Conservation (phyloP, 2,329 filamentous ascomycete species). For the Leptographium flavum region DNA sequence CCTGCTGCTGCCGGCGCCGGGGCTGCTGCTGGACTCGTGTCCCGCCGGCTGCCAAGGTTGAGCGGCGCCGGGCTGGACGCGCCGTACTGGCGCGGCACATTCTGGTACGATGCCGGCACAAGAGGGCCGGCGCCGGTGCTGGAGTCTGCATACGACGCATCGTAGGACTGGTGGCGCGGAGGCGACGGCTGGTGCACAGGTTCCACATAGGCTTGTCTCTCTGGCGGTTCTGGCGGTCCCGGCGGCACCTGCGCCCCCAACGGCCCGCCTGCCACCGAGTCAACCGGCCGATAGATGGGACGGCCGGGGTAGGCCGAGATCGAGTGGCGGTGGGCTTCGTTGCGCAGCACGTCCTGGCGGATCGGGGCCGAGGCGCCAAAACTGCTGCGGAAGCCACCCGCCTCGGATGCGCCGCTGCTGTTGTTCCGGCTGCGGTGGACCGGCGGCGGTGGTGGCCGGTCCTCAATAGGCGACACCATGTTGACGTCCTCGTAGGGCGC, state of each 20-base stretch:
- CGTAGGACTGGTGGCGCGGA: slow-evolving; percentile 36
- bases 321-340: slow-evolving; percentile 41
- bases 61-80: slow-evolving; percentile 29
- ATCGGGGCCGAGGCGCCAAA: slow-evolving; percentile 31
- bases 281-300: slow-evolving; percentile 36
- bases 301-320: slow-evolving; percentile 35
- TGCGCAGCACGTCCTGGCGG: slow-evolving; percentile 43
- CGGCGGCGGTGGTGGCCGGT: slow-evolving; percentile 41
- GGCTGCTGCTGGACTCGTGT: slow-evolving; percentile 10
- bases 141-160: slow-evolving; percentile 47
- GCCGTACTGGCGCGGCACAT: slow-evolving; percentile 1
- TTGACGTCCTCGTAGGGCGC: slow-evolving; percentile 1
- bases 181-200: slow-evolving; percentile 18
- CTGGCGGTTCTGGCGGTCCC: too few species aligned
- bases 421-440: slow-evolving; percentile 36
- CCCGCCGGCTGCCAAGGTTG: slow-evolving; percentile 23
- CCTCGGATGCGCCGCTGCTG: slow-evolving; percentile 27
- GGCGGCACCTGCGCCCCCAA: too few species aligned
- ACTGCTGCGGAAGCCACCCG: slow-evolving; percentile 21
- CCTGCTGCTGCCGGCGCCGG: slow-evolving; percentile 15
- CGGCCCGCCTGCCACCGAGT: slow-evolving; percentile 29
- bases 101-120: slow-evolving; percentile 12
- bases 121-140: slow-evolving; percentile 33
- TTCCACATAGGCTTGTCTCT: slow-evolving; percentile 18
- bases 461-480: slow-evolving; percentile 13